These are phyloP conservation scores for Fistulifera solaris DNA, from an alignment of 108 stramenopile species.

Conservation along the genomic window DNA sequence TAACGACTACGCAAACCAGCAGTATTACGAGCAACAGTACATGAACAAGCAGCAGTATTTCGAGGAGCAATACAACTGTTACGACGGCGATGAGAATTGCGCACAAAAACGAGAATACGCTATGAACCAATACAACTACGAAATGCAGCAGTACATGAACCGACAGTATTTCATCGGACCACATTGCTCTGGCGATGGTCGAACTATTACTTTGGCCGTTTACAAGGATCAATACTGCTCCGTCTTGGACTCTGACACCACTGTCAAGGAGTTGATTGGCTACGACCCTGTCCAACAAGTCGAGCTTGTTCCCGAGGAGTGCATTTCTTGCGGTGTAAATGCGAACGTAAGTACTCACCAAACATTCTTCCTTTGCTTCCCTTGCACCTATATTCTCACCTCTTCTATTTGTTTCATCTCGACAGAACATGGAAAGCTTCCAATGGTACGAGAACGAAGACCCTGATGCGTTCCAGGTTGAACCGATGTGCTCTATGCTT, in stretches of 20 bases:
- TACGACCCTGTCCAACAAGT: slow-evolving; percentile 19
- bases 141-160: slow-evolving; percentile 4
- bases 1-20: slow-evolving; percentile 11
- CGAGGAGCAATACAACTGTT: slow-evolving; percentile 2
- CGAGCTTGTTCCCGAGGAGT: slow-evolving; percentile 30
- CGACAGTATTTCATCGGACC: slow-evolving; percentile 44
- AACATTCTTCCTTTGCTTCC: not conserved
- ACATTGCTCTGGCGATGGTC: slow-evolving; percentile 49
- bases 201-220: slow-evolving; percentile 60
- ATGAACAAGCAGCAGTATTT: slow-evolving; percentile 2
- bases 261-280: slow-evolving; percentile 30
- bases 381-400: not conserved
- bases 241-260: slow-evolving; percentile 27
- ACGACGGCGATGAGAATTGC: slow-evolving; percentile 4
- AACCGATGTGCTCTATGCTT: slow-evolving; percentile 32
- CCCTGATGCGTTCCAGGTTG: slow-evolving; percentile 13
- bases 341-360: slow-evolving; percentile 20
- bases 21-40: slow-evolving; percentile 1
- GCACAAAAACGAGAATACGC: not conserved
- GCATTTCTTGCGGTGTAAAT: slow-evolving; percentile 42
- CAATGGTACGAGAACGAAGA: slow-evolving; percentile 18
- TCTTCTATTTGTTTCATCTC: not conserved
- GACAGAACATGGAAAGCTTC: slow-evolving; percentile 11
- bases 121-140: not conserved
- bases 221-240: slow-evolving; percentile 72